Evolutionary conservation across 805 yeast species (phyloP).

Genomic region (Kodamaea laetipori): DNA sequence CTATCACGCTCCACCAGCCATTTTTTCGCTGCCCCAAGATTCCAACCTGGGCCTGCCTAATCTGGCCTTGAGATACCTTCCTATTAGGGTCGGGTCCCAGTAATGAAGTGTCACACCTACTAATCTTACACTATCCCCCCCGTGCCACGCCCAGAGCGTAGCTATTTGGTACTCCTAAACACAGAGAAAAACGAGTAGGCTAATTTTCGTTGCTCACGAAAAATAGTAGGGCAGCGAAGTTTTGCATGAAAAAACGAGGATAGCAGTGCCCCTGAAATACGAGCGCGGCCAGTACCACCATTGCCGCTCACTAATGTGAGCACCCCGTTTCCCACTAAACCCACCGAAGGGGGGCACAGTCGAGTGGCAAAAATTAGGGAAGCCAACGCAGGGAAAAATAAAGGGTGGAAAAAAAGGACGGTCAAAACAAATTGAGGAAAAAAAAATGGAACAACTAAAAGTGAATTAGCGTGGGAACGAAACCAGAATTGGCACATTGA

Average conservation of each 20-base stretch:
- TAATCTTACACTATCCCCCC: no score
- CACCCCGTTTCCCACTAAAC: constrained; percentile 1
- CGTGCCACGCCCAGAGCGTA: no score
- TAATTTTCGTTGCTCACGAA: not conserved
- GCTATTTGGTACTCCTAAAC: no score
- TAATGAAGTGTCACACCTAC: not conserved
- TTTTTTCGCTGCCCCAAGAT: constrained; percentile 11
- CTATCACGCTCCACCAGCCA: not conserved
- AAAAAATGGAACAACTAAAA: constrained; percentile 1
- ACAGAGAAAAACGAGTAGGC: not conserved
- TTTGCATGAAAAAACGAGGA: constrained; percentile 1
- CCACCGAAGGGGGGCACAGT: constrained; percentile 4
- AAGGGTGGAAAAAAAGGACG: constrained; percentile 1
- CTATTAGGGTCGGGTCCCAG: constrained; percentile 9
- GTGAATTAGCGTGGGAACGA: no score
- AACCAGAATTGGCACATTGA: not conserved
- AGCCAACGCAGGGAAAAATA: not conserved
- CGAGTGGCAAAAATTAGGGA: constrained; percentile 6
- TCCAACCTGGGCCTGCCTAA: constrained; percentile 13
- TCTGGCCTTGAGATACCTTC: constrained; percentile 13
- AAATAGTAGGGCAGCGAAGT: not conserved
- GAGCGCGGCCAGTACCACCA: no score
- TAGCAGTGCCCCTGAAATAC: not conserved
- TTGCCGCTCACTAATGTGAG: no score
- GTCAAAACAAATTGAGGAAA: not conserved